Base-by-base conservation (phyloP, 108 stramenopile species). In the Discostella pseudostelligera region DNA sequence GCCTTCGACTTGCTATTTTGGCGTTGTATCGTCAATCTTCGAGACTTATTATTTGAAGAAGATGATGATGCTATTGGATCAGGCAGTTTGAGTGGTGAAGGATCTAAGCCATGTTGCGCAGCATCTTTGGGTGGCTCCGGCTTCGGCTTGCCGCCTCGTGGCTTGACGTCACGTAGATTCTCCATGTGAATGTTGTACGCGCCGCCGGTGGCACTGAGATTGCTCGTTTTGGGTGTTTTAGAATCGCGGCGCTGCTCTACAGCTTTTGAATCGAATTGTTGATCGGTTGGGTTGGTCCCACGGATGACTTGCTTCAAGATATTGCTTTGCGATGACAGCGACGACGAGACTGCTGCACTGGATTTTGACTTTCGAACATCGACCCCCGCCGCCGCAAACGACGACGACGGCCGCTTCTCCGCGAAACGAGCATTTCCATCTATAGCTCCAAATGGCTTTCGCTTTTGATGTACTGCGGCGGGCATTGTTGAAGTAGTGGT, bases 181-280 rank as follows among this genome's bases (percentile, higher is more conserved):
- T 39, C 35, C 21, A 46, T 7, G n/a, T n/a, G n/a, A n/a, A n/a
- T n/a, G 14, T 45, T 40, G 26, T 59, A 62, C 19, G 67, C 67
- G 35, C 61, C 48, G 1, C 49, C 62, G 16, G 45, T 37, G 14
- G 75, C 36, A 40, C 39, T 58, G 11, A 76, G 75, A 19, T 76
- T 76, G 20, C 24, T 36, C 49, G 40, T 63, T 39, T 76, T 76
- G 0, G 75, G 75, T 40, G 75, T 76, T 50, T 69, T 76, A 1
- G 75, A 76, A 68, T 76, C 67, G 35, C 65, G 73, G n/a, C 66
- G 75, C 45, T 32, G 47, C 8, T 14, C 26, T 28, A 35, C 32
- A 25, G 60, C 10, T 28, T 36, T 22, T 13, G 29, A 16, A 24
- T 25, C 39, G 26, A 47, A 21, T 55, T 26, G 22, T 48, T 29